Conservation (phyloP, 1,284 basidiomycete genomes). For the Microbotryomycetes sp. region DNA sequence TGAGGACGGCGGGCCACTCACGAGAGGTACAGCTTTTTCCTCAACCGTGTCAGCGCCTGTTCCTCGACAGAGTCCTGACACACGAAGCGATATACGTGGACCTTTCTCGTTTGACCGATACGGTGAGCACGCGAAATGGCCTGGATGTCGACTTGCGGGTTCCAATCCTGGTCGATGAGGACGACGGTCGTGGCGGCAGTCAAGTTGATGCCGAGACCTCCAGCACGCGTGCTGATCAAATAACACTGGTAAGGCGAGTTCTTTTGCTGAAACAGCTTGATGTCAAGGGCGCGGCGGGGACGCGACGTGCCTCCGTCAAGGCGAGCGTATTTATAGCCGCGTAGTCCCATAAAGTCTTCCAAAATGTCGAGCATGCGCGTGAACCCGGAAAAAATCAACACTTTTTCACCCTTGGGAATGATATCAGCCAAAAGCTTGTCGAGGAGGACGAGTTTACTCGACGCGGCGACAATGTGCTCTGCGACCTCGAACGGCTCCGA, state of each 20-base stretch:
- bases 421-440: conserved; percentile 32
- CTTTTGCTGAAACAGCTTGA: conserved; percentile 56
- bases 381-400: conserved; percentile 48
- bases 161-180: conserved; percentile 29
- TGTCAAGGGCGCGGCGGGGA: conserved; percentile 52
- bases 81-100: conserved; percentile 31
- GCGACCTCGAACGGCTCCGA: conserved; percentile 51
- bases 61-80: conserved; percentile 51
- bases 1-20: conserved; percentile 47
- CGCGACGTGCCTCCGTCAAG: conserved; percentile 40
- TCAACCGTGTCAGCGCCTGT: conserved; percentile 57
- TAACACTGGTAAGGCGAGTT: conserved; percentile 40
- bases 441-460: conserved; percentile 41
- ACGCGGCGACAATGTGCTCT: conserved; percentile 53
- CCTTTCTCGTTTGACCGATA: conserved; percentile 31
- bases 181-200: conserved; percentile 30
- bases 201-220: conserved; percentile 39
- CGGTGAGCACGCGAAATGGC: conserved; percentile 34
- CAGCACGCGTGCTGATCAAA: conserved; percentile 32
- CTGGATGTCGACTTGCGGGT: conserved; percentile 32
- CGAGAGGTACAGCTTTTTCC: conserved; percentile 57
- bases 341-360: conserved; percentile 29
- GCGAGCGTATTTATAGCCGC: conserved; percentile 24
- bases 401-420: conserved; percentile 30
- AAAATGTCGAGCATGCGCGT: conserved; percentile 37